Evolutionary conservation across 1,284 basidiomycete species (phyloP).

Genomic region (Coriolopsis trogii): DNA sequence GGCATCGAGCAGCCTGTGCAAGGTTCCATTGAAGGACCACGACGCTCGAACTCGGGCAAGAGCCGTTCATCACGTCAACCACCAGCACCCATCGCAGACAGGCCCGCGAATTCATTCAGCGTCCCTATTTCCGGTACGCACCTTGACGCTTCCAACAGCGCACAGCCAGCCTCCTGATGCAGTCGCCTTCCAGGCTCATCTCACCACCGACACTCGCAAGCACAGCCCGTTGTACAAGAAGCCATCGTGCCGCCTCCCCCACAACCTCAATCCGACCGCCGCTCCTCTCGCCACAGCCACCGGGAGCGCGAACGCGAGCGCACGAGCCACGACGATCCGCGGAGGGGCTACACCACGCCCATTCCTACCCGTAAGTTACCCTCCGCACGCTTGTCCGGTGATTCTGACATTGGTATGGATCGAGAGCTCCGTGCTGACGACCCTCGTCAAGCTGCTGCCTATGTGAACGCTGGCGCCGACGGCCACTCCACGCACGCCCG

Average conservation of each 20-base stretch:
- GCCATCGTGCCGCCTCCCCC: slow-evolving; percentile 6
- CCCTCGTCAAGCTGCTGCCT: too few species aligned
- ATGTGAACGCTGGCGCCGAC: too few species aligned
- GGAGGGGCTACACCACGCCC: slow-evolving; percentile 10
- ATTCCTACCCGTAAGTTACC: not conserved
- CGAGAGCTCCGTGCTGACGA: too few species aligned
- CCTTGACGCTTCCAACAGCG: too few species aligned
- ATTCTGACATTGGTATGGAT: not conserved
- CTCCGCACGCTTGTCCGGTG: not conserved
- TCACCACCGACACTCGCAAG: slow-evolving; percentile 1
- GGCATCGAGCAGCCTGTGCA: slow-evolving; percentile 60
- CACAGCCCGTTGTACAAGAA: not conserved
- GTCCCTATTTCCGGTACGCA: slow-evolving; percentile 11
- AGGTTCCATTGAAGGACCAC: slow-evolving; percentile 9
- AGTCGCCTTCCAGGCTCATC: not conserved
- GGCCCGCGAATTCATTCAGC: slow-evolving; percentile 10
- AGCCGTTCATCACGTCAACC: slow-evolving; percentile 2
- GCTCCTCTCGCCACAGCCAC: slow-evolving; percentile 12
- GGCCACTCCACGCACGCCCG: too few species aligned
- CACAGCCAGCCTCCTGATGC: not conserved
- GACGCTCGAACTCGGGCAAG: slow-evolving; percentile 11
- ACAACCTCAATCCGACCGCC: not conserved
- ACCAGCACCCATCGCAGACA: slow-evolving; percentile 12
- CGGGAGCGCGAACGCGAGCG: slow-evolving; percentile 8
- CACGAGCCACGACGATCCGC: slow-evolving; percentile 9